Evolutionary conservation across 257 asterid genomes (phyloP).

Genomic region (Ligustrum vulgare): DNA sequence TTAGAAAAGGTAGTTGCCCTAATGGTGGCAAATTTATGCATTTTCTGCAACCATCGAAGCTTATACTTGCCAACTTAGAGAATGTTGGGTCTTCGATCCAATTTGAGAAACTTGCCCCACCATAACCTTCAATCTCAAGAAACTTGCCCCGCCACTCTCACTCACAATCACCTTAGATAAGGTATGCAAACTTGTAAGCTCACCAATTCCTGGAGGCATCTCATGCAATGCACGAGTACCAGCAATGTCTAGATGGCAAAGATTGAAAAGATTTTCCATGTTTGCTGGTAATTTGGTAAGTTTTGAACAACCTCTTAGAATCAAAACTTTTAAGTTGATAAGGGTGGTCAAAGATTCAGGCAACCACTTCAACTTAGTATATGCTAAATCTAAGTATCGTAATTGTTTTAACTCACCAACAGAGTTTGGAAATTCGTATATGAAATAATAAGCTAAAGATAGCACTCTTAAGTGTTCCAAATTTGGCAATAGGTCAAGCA

Average conservation of each 20-base stretch:
- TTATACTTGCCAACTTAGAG: constrained; percentile 13
- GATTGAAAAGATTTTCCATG: constrained; percentile 14
- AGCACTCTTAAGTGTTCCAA: no score
- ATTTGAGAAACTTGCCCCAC: constrained; percentile 17
- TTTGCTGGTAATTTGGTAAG: constrained; percentile 12
- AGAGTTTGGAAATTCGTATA: no score
- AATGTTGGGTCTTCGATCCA: constrained; percentile 19
- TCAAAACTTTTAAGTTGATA: no score
- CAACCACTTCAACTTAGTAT: no score
- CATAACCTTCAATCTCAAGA: constrained; percentile 15
- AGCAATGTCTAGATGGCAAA: constrained; percentile 29
- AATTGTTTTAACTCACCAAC: no score
- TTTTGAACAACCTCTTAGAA: no score
- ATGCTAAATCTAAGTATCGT: no score
- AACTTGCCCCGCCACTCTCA: constrained; percentile 8
- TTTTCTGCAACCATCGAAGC: constrained; percentile 12
- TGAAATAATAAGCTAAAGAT: no score
- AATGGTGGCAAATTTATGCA: constrained; percentile 23
- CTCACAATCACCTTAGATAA: constrained; percentile 23
- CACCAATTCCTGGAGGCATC: constrained; percentile 26
- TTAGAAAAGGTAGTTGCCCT: constrained; percentile 23
- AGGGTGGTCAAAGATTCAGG: no score
- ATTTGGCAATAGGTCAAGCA: no score
- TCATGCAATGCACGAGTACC: constrained; percentile 15
- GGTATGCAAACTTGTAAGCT: constrained; percentile 23